These are phyloP conservation scores for Nakataea oryzae DNA, from an alignment of 2,329 filamentous ascomycete genomes.

Conservation along the genomic window DNA sequence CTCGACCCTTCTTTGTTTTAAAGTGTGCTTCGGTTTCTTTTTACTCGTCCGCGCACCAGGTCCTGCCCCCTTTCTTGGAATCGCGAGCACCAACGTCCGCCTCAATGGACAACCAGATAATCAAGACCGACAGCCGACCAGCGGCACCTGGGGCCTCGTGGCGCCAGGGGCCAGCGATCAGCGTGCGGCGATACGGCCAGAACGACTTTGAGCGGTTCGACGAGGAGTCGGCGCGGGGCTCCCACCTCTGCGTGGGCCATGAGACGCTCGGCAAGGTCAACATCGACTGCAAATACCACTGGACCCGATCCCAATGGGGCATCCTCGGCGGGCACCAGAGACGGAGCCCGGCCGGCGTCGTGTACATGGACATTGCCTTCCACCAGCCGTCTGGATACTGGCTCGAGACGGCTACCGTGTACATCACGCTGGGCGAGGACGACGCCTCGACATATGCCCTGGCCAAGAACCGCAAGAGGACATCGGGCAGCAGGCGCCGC, in stretches of 20 bases:
- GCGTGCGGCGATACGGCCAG: conserved; percentile 9
- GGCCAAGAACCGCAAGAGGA: not conserved
- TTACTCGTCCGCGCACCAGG: not conserved
- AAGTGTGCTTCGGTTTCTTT: not conserved
- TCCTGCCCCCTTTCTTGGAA: not conserved
- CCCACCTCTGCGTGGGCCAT: conserved; percentile 9
- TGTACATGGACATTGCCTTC: conserved; percentile 12
- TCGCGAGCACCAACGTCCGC: not conserved
- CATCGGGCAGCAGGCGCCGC: not conserved
- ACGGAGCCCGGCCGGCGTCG: conserved; percentile 9
- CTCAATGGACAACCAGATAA: not conserved
- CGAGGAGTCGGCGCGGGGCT: conserved; percentile 6
- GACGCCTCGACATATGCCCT: not conserved
- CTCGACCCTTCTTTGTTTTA: not conserved
- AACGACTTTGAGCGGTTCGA: conserved; percentile 12
- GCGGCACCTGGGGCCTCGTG: not conserved
- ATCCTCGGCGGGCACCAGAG: conserved; percentile 5
- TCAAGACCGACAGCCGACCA: not conserved
- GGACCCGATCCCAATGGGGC: conserved; percentile 11
- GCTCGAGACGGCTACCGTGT: conserved; percentile 9
- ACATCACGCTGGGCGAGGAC: conserved; percentile 9
- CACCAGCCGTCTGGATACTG: conserved; percentile 9
- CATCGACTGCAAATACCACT: conserved; percentile 11
- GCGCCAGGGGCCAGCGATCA: conserved; percentile 5
- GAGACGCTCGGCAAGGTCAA: conserved; percentile 10